Conservation (phyloP, 768 basidiomycete genomes). For the Panaeolus papilionaceus region DNA sequence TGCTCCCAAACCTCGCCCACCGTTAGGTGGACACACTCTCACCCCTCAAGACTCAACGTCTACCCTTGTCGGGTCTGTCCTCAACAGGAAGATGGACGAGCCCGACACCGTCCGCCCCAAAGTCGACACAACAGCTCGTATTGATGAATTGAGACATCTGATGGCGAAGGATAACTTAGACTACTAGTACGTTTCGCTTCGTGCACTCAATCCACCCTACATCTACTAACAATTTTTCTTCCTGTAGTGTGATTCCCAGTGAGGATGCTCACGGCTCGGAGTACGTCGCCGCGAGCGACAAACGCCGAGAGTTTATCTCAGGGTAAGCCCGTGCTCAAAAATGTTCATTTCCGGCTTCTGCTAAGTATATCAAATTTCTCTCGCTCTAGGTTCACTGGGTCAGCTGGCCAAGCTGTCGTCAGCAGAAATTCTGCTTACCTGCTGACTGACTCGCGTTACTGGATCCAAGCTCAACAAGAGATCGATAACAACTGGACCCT, state of each 20-base stretch:
- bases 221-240: constrained; percentile 20
- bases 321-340: constrained; percentile 51
- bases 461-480: constrained; percentile 76
- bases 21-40: constrained; percentile 43
- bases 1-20: constrained; percentile 43
- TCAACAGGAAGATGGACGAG: constrained; percentile 73
- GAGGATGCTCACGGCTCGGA: constrained; percentile 88
- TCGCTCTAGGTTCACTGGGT: constrained; percentile 37
- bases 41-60: constrained; percentile 69
- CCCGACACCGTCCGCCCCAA: constrained; percentile 57
- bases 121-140: constrained; percentile 62
- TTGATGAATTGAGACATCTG: constrained; percentile 66
- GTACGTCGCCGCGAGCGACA: constrained; percentile 78
- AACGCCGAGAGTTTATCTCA: constrained; percentile 78
- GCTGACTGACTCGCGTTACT: constrained; percentile 83
- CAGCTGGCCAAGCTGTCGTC: constrained; percentile 75
- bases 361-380: neutral
- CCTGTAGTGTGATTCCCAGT: constrained; percentile 68
- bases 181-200: constrained; percentile 66
- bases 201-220: constrained; percentile 9
- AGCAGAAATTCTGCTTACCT: constrained; percentile 73
- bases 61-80: constrained; percentile 78
- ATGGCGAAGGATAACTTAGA: constrained; percentile 75
- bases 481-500: constrained; percentile 79
- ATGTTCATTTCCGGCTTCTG: neutral